These are phyloP conservation scores for Russula griseocarnosa DNA, from an alignment of 768 basidiomycete genomes.

Conservation along the genomic window DNA sequence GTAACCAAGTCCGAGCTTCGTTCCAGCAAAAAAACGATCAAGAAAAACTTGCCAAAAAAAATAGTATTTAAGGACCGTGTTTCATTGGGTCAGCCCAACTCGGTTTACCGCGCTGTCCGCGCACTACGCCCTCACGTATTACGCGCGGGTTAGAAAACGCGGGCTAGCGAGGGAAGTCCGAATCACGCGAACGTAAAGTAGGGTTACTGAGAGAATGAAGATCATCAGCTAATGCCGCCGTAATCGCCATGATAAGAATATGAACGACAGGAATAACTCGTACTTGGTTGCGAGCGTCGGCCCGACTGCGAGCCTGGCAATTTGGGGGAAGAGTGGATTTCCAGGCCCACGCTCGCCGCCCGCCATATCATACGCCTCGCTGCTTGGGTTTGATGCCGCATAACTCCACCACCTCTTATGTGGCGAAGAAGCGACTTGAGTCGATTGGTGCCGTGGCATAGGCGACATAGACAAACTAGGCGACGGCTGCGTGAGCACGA, in stretches of 20 bases:
- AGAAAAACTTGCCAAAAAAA: background rate
- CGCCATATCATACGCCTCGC: slow-evolving; percentile 44
- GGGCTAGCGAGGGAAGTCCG: slow-evolving; percentile 32
- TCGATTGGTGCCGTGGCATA: background rate
- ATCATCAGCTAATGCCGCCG: background rate
- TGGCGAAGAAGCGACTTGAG: background rate
- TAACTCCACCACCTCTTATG: slow-evolving; percentile 12
- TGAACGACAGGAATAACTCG: slow-evolving; percentile 24
- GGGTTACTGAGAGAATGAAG: slow-evolving; percentile 24
- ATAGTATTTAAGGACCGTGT: slow-evolving; percentile 28
- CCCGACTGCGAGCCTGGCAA: slow-evolving; percentile 59
- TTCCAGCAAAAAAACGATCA: background rate
- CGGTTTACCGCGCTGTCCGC: slow-evolving; percentile 30
- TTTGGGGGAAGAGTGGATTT: slow-evolving; percentile 76
- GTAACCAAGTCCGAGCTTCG: background rate
- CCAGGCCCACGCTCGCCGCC: slow-evolving; percentile 69
- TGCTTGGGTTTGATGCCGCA: slow-evolving; percentile 24
- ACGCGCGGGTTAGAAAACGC: slow-evolving; percentile 32
- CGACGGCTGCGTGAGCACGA: slow-evolving; percentile 18
- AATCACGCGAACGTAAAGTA: slow-evolving; percentile 33
- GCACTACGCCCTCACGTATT: slow-evolving; percentile 27
- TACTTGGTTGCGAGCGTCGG: slow-evolving; percentile 62
- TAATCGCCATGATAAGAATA: background rate
- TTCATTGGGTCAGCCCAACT: slow-evolving; percentile 40
- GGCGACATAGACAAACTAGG: slow-evolving; percentile 32